These are phyloP conservation scores for Nemophila menziesii DNA, from an alignment of 257 asterid species.

Conservation along the genomic window DNA sequence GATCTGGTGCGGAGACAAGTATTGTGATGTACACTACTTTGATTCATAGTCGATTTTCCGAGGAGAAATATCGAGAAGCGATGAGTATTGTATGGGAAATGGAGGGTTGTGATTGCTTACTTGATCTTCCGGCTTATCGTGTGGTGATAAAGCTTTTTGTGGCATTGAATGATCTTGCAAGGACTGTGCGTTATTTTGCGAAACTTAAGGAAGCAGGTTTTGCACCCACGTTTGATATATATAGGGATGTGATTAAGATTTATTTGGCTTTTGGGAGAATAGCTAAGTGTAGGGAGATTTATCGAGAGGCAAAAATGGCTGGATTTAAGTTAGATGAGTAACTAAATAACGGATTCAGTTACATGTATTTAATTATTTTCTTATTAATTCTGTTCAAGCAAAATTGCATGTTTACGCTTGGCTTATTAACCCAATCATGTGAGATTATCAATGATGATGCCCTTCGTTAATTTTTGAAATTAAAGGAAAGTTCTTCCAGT, in stretches of 20 bases:
- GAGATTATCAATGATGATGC: no score
- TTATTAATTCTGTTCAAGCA: no score
- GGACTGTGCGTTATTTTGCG: slow-evolving; percentile 52
- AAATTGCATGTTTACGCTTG: no score
- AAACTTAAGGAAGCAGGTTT: slow-evolving; percentile 68
- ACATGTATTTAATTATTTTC: no score
- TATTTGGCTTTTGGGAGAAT: slow-evolving; percentile 50
- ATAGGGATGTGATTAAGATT: slow-evolving; percentile 32
- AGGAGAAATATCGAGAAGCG: slow-evolving; percentile 48
- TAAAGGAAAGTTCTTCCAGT: no score
- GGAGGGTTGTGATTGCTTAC: slow-evolving; percentile 54
- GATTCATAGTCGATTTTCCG: slow-evolving; percentile 50
- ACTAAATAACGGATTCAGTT: no score
- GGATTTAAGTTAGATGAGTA: slow-evolving; percentile 42
- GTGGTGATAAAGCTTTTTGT: slow-evolving; percentile 66
- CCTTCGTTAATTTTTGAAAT: no score
- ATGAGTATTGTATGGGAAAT: slow-evolving; percentile 73
- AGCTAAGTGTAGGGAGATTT: slow-evolving; percentile 55
- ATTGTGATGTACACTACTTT: slow-evolving; percentile 75
- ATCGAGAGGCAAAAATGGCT: slow-evolving; percentile 67
- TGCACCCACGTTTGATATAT: slow-evolving; percentile 49
- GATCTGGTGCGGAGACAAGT: slow-evolving; percentile 34
- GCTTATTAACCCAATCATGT: no score
- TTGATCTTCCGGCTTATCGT: slow-evolving; percentile 78
- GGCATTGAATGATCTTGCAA: slow-evolving; percentile 50